phyloP scores from a whole-genome alignment of 257 asterid genomes.

The Haberlea rhodopensis region DNA sequence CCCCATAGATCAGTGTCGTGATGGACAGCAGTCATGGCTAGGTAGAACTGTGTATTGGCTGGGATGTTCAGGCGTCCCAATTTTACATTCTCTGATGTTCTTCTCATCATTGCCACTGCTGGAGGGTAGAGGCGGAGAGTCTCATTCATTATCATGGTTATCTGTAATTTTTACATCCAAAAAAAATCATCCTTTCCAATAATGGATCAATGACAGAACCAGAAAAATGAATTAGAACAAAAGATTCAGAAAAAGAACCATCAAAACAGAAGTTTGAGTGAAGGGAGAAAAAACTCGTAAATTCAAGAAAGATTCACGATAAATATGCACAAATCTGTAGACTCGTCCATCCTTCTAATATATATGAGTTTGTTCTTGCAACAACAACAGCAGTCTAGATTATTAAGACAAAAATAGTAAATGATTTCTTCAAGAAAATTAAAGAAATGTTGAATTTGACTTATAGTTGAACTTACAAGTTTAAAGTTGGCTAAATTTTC shows the following conservation, averaged over 20 bases:
- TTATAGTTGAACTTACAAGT: constrained; percentile 27
- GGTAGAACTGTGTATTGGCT: constrained; percentile 47
- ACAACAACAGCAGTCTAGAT: neutral
- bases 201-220: neutral
- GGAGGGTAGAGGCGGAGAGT: constrained; percentile 67
- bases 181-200: neutral
- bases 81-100: constrained; percentile 38
- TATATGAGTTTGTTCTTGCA: too few relatives aligned
- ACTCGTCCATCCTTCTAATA: too few relatives aligned
- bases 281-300: too few relatives aligned
- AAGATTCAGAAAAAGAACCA: too few relatives aligned
- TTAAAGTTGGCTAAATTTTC: constrained; percentile 31
- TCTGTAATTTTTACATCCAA: constrained; percentile 32
- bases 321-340: too few relatives aligned
- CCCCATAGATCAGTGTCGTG: constrained; percentile 68
- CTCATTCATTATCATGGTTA: constrained; percentile 63
- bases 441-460: neutral
- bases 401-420: too few relatives aligned
- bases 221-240: too few relatives aligned
- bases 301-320: too few relatives aligned
- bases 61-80: constrained; percentile 55
- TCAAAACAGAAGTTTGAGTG: too few relatives aligned
- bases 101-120: constrained; percentile 42
- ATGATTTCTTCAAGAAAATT: neutral
- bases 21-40: constrained; percentile 56